These are phyloP conservation scores for Flaveria robusta DNA, from an alignment of 129 eudicot species.

Conservation along the genomic window DNA sequence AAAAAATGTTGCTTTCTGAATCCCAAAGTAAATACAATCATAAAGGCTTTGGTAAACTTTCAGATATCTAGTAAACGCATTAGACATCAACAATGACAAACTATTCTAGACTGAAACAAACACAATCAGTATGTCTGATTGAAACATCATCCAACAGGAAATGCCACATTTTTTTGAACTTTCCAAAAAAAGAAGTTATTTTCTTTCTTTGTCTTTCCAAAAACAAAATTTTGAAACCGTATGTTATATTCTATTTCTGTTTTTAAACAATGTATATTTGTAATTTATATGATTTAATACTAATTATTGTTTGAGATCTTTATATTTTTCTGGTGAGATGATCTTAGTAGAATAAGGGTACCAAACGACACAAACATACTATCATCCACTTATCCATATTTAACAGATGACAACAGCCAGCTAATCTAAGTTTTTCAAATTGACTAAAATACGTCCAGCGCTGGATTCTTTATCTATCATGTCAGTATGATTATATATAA, in stretches of 20 bases:
- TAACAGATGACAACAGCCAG: background rate
- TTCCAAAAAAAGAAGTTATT: background rate
- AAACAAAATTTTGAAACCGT: background rate
- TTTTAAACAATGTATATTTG: background rate
- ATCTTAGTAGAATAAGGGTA: background rate
- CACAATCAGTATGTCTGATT: background rate
- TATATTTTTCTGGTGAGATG: background rate
- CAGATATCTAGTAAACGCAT: conserved; percentile 8
- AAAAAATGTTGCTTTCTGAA: conserved; percentile 3
- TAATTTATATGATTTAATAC: conserved; percentile 9
- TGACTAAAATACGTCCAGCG: background rate
- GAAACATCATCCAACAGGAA: background rate
- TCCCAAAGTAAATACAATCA: background rate
- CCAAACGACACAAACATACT: background rate
- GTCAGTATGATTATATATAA: background rate
- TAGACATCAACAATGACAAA: background rate
- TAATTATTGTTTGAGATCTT: conserved; percentile 4
- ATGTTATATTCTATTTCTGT: no score
- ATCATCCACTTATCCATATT: no score
- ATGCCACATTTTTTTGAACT: background rate
- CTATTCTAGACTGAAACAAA: background rate
- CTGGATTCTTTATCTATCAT: background rate
- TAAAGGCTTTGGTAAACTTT: background rate
- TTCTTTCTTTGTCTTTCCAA: background rate
- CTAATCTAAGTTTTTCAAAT: background rate